A percentile compares a stretch with the other conserved stretches of the same genome.
Conservation (phyloP, 1,139 yeast genomes). For the Lodderomyces margitis region DNA sequence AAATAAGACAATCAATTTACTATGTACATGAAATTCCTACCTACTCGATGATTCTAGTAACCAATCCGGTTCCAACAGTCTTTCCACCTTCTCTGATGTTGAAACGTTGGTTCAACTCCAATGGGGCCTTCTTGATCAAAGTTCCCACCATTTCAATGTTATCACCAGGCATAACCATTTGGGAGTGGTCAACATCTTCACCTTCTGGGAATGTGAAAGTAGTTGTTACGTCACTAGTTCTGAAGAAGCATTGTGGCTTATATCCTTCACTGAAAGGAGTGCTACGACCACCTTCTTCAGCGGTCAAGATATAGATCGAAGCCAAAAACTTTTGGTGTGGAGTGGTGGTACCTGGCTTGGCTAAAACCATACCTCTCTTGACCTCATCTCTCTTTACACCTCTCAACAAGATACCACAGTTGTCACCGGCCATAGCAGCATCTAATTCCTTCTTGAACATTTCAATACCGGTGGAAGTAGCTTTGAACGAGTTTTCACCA, state of each 20-base stretch:
- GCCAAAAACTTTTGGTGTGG: conserved; percentile 95
- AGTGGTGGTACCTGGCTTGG: conserved; percentile 89
- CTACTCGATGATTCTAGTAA: conserved; percentile 87
- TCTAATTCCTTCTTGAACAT: conserved; percentile 99
- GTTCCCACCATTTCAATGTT: conserved; percentile 95
- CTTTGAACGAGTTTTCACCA: conserved; percentile 86
- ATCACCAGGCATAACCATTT: conserved; percentile 97
- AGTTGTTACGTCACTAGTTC: conserved; percentile 96
- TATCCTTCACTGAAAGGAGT: conserved; percentile 95
- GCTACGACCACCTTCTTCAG: conserved; percentile 99
- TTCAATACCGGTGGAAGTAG: conserved; percentile 97
- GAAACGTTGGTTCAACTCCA: conserved; percentile 97
- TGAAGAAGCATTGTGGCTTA: conserved; percentile 96
- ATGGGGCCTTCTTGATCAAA: conserved; percentile 86
- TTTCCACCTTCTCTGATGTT: conserved; percentile 99
- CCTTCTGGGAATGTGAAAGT: conserved; percentile 89
- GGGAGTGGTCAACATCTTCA: conserved; percentile 76
- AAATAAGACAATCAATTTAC: neutral
- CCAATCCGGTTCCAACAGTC: conserved; percentile 98
- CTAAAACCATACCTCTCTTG: conserved; percentile 95
- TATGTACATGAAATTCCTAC: conserved; percentile 9
- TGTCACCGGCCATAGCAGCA: conserved; percentile 98
- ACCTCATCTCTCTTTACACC: conserved; percentile 98
- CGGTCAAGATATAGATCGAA: conserved; percentile 85
- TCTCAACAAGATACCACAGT: conserved; percentile 95